Evolutionary conservation across 805 yeast species (phyloP), one percentile per base, ranked within the genome.

Genomic region (Hanseniaspora hatyaiensis): DNA sequence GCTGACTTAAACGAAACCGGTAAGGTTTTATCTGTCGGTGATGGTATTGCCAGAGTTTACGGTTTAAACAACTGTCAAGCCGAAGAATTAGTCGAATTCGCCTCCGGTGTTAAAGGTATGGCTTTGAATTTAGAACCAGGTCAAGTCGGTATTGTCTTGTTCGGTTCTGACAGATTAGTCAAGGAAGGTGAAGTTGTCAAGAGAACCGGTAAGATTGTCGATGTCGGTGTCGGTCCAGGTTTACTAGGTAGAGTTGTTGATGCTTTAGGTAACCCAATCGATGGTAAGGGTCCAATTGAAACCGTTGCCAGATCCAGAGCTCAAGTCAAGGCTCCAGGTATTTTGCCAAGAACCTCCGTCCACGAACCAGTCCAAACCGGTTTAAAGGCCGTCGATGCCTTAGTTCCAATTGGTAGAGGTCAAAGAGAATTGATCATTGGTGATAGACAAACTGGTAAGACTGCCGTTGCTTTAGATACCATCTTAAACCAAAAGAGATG

Each of bases 371-470:
- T 92, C 82, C 98, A 92, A 78, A 89, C 98, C 65, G 99, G 98
- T 82, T 82, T 92, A 68, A 92, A 92, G 78, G 81, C 96, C 55
- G 96, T 92, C 62, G 99, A 92, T 69, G 89, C 98, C 68, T 81
- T 92, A 65, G 99, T 92, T 72, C 98, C 98, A 72, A 73, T 92
- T 63, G 98, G 98, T 69, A 92, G 98, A 83, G 98, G 98, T 72
- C 98, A 92, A 77, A 92, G 98, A 85, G 98, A 92, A 79, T 77
- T 92, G 83, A 89, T 89, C 66, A 89, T 89, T 69, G 98, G 98
- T 82, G 98, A 89, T 74, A 89, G 98, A 80, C 98, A 92, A 78
- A 92, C 98, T 65, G 98, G 98, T 82, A 92, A 92, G 80, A 92
- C 98, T 67, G 96, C 97, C 57, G 96, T 92, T 63, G 98, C 97